phyloP scores from a whole-genome alignment of 2,329 filamentous ascomycete genomes.

The Diaporthe caulivora region DNA sequence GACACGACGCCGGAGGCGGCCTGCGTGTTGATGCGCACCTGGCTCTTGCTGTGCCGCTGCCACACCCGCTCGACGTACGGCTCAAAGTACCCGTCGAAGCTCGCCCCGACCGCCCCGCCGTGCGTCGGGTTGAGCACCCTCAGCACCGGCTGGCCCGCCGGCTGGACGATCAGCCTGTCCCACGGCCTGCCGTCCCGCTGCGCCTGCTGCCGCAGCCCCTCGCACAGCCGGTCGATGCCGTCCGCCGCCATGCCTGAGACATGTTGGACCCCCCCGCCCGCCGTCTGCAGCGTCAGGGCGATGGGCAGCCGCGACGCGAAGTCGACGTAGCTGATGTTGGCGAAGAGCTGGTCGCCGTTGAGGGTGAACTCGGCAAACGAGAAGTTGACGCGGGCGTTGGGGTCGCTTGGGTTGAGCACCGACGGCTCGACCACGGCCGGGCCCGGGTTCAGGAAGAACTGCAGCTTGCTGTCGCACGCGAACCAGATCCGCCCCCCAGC shows the following conservation, averaged over 20 bases:
- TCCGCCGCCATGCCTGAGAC: slow-evolving; percentile 70
- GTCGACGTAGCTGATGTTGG: slow-evolving; percentile 76
- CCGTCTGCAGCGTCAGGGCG: slow-evolving; percentile 60
- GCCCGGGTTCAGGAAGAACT: slow-evolving; percentile 74
- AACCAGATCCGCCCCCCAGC: slow-evolving; percentile 76
- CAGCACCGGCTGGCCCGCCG: slow-evolving; percentile 47
- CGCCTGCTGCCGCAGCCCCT: slow-evolving; percentile 67
- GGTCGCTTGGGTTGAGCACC: slow-evolving; percentile 71
- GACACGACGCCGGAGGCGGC: slow-evolving; percentile 65
- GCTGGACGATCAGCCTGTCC: slow-evolving; percentile 65
- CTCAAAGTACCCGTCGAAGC: slow-evolving; percentile 59
- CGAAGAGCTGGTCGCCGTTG: slow-evolving; percentile 68
- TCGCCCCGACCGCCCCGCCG: slow-evolving; percentile 55
- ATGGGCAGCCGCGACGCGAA: slow-evolving; percentile 70
- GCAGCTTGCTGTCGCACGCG: slow-evolving; percentile 64
- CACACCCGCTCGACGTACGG: slow-evolving; percentile 58
- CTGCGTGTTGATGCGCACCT: slow-evolving; percentile 75
- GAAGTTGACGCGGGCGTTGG: slow-evolving; percentile 66
- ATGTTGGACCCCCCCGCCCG: slow-evolving; percentile 57
- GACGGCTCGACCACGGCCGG: slow-evolving; percentile 76
- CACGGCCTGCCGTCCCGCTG: slow-evolving; percentile 68
- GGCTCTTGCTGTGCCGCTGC: slow-evolving; percentile 50
- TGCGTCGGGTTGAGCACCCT: slow-evolving; percentile 60
- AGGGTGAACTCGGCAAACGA: slow-evolving; percentile 73
- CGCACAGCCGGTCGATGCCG: slow-evolving; percentile 68